Evolutionary conservation across 352 stramenopile genomes (phyloP), one percentile per base, ranked within the genome.

Genomic region (Phytophthora sp.): DNA sequence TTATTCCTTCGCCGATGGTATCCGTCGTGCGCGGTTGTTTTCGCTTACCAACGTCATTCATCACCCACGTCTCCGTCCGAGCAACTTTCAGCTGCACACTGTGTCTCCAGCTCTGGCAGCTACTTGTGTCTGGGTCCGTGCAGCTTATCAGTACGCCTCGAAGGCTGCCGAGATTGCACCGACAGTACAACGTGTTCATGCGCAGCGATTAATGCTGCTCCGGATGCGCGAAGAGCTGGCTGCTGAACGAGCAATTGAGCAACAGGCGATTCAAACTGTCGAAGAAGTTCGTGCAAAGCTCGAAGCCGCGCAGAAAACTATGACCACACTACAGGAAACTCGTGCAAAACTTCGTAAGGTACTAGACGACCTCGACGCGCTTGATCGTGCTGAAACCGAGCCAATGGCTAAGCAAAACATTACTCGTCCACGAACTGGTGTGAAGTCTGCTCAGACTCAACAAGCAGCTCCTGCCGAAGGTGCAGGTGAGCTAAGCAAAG

Each of bases 1-100:
- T 1, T 94, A 94, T 55, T 92, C 86, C 52, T 92, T 94, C 38
- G 77, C 72, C 1, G 84, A 92, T 17, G 84, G 86, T 4, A 56
- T 74, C n/a, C 82, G 86, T 4, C 68, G 77, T 5, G 64, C 72
- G 34, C 81, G 89, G 66, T 56, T 94, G 10, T 65, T 86, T 13
- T 79, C 61, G 4, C 62, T 94, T 28, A 91, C 84, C 18, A 75
- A 74, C 18, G 79, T 92, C 12, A 85, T 92, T 17, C 82, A 94
- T 61, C 83, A 94, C 37, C 86, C 86, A 17, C 72, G 79, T 3
- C 67, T 94, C 10, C 78, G 86, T 8, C 70, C 82, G 8, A 72
- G 75, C 44, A 94, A 94, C 48, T 71, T 87, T 17, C 77, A 80
- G 4, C 39, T 94, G 20, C 58, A 83, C 39, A 75, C 76, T 17